Evolutionary conservation across 1,139 yeast genomes (phyloP), one percentile per base, ranked within the genome.

Genomic region (Scheffersomyces illinoinensis): DNA sequence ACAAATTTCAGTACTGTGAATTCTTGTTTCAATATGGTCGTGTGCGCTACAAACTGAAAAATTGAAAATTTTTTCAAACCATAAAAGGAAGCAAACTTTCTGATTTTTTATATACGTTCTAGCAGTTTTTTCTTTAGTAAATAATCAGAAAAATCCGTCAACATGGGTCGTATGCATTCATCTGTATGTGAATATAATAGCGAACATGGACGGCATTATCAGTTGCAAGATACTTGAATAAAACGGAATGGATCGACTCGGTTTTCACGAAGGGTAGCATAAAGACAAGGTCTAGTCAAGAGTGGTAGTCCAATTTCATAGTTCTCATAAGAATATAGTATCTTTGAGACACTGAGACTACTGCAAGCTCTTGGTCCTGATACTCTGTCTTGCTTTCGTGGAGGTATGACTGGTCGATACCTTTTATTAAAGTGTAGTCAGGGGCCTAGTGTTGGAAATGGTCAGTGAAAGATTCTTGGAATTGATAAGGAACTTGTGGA

Each of bases 141-240:
- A 54, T 58, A 61, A 58, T 59, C 66, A 67, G 61, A 69, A 70
- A 68, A 73, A 81, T 73, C 81, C 76, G 76, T 78, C 83, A 85
- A 81, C 76, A 87, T 87, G 91, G 91, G 89, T 87, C 90, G 91
- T 85, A 84, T 87, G 87, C 91, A 87, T 84, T 85, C 90, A 81
- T 76, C 86, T 79, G 91, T 87, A 87, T 85, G 91, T 87, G 79
- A 70, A 61, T 62, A 60, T 56, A 56, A 57, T 56, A 58, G 64
- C 62, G 63, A 64, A 61, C 60, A 56, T 60, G 66, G 43, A 33
- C 43, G 24, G 51, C 51, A 48, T 48, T 24, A 20, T 21, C 51
- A 48, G 21, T 20, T 17, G 21, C 51, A 48, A 48, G 21, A 21
- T 48, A 20, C 26, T 20, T 48, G 24, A 48, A 21, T 48, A 48